Evolutionary conservation across 2,329 filamentous ascomycete genomes (phyloP), one percentile per base, ranked within the genome.

Genomic region (Tetracladium maxilliforme): DNA sequence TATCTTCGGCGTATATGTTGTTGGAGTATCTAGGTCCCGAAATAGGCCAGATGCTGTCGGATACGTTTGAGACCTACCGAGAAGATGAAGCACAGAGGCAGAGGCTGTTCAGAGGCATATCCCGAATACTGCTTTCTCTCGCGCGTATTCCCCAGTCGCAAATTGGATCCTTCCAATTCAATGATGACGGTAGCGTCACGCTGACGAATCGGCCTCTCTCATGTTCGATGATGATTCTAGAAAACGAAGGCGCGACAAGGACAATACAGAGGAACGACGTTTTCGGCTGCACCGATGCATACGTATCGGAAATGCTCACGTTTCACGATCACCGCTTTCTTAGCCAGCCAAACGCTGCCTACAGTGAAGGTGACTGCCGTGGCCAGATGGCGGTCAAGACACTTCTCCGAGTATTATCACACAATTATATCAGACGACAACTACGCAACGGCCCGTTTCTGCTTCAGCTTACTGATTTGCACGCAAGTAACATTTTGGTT

Each of bases 401-500:
- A 28, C 16, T 48, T 14, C 40, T 45, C 6, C 33, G 41, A 15
- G 24, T 30, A 8, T 22, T 44, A 4, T 40, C 45, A 10, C 32
- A 40, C 30, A 34, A 40, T 24, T 41, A 43, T 23, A 33, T 47
- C 22, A 25, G 31, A 26, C 37, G 29, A 6, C 21, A 38, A 22
- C 22, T 16, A 10, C 37, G 46, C 11, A 29, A 40, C 26, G 40
- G 44, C 3, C 43, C 42, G 7, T 48, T 41, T 23, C 11, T 35
- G 26, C 38, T 46, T 24, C 26, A 34, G 11, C 24, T 51, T 19
- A 47, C 43, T 12, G 44, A 52, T 27, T 29, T 51, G 10, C 38
- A 50, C 31, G 28, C 23, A 13, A 43, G 45, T 19, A 52, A 52
- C 23, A 42, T 54, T 15, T 39, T 52, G 15, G 43, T 51, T 8